These are phyloP conservation scores for Staphylotrichum longicolle DNA, from an alignment of 495 filamentous ascomycete genomes.

Conservation along the genomic window DNA sequence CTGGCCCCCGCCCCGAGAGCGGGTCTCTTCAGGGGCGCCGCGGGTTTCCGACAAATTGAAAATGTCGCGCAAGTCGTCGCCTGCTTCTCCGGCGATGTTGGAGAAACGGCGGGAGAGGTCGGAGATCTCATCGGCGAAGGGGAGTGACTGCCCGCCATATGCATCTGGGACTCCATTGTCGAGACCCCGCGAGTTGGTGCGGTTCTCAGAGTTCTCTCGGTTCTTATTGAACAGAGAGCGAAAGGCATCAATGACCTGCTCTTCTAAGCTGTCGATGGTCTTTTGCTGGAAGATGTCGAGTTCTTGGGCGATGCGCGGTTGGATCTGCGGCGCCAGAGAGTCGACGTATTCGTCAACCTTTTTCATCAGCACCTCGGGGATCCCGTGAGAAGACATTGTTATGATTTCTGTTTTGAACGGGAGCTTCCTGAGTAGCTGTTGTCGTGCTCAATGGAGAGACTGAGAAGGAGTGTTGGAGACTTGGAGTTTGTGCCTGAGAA, in stretches of 20 bases:
- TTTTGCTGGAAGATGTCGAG: slow-evolving; percentile 35
- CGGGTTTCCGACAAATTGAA: slow-evolving; percentile 33
- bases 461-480: too few species aligned
- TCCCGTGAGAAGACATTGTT: slow-evolving; percentile 9
- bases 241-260: slow-evolving; percentile 34
- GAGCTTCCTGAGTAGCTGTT: too few species aligned
- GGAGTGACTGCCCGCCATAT: slow-evolving; percentile 34
- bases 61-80: slow-evolving; percentile 37
- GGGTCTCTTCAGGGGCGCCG: slow-evolving; percentile 5
- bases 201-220: not conserved
- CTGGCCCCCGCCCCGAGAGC: slow-evolving; percentile 18
- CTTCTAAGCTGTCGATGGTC: slow-evolving; percentile 37
- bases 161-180: slow-evolving; percentile 28
- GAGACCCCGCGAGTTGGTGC: slow-evolving; percentile 21
- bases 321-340: slow-evolving; percentile 38
- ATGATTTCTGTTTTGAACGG: not conserved
- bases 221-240: slow-evolving; percentile 36
- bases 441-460: too few species aligned
- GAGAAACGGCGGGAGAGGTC: slow-evolving; percentile 32
- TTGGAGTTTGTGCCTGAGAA: too few species aligned
- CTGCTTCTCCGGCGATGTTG: slow-evolving; percentile 28
- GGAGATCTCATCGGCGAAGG: slow-evolving; percentile 39
- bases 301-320: slow-evolving; percentile 37
- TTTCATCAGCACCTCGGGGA: slow-evolving; percentile 35
- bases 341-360: slow-evolving; percentile 40